These are phyloP conservation scores for Bromus sterilis DNA, from an alignment of 176 grass and related monocot species.

Conservation along the genomic window DNA sequence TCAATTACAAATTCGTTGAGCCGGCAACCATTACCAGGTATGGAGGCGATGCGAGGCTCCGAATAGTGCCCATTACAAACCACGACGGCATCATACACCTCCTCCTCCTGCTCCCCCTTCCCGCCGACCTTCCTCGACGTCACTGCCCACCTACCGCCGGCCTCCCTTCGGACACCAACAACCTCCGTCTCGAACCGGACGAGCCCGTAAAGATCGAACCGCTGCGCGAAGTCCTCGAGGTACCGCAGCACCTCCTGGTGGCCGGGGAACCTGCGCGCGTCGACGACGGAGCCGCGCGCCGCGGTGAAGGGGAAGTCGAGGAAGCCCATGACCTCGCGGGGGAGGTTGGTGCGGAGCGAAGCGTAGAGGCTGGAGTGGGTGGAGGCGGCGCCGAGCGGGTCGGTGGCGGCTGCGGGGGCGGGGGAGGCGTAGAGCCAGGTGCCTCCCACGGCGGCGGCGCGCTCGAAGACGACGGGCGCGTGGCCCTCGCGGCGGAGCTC, in stretches of 20 bases:
- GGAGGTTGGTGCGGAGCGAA: conserved; percentile 85
- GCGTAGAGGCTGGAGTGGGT: conserved; percentile 75
- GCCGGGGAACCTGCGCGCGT: conserved; percentile 56
- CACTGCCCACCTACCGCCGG: conserved; percentile 50
- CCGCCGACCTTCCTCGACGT: conserved; percentile 44
- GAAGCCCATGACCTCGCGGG: conserved; percentile 81
- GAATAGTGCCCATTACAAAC: conserved; percentile 70
- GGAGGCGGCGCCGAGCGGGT: conserved; percentile 49
- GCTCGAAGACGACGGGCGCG: conserved; percentile 73
- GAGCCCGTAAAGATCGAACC: conserved; percentile 46
- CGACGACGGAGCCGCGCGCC: not conserved
- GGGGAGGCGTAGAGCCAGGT: conserved; percentile 62
- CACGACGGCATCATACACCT: conserved; percentile 57
- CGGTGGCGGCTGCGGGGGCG: conserved; percentile 7
- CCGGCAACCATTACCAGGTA: conserved; percentile 34
- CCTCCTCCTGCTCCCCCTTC: conserved; percentile 14
- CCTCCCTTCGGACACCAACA: conserved; percentile 21
- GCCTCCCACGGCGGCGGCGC: conserved; percentile 43
- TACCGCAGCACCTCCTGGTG: conserved; percentile 83
- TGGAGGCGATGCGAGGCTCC: conserved; percentile 43
- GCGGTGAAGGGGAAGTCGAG: conserved; percentile 71
- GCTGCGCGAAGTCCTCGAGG: conserved; percentile 59
- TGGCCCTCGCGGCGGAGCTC: conserved; percentile 78
- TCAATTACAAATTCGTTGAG: not conserved
- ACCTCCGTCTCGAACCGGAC: conserved; percentile 73